phyloP scores from a whole-genome alignment of 1,139 yeast species.

The Scheffersomyces illinoinensis region DNA sequence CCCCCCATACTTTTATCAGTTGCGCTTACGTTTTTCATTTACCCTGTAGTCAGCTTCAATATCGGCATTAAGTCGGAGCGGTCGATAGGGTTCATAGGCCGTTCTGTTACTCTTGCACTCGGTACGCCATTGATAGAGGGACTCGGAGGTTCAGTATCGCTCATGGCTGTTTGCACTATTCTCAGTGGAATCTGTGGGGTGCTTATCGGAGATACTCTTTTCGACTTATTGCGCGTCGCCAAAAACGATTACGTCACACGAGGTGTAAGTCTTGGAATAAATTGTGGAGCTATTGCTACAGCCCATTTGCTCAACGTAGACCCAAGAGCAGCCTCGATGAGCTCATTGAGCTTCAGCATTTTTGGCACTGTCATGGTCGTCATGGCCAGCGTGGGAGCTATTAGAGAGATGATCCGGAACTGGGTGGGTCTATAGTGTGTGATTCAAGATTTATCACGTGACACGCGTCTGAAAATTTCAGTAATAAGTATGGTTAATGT shows the following conservation, averaged over 20 bases:
- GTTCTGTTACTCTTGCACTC: conserved; percentile 79
- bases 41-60: conserved; percentile 66
- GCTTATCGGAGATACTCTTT: conserved; percentile 55
- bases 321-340: conserved; percentile 80
- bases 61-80: conserved; percentile 62
- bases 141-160: conserved; percentile 65
- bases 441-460: background rate
- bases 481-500: background rate
- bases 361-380: conserved; percentile 76
- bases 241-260: conserved; percentile 71
- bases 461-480: background rate
- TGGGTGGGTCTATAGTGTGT: conserved; percentile 28
- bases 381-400: conserved; percentile 55
- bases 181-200: conserved; percentile 79
- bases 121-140: conserved; percentile 72
- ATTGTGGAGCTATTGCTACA: conserved; percentile 82
- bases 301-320: conserved; percentile 69
- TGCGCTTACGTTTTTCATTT: conserved; percentile 60
- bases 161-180: conserved; percentile 80
- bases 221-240: conserved; percentile 50
- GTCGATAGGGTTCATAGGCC: conserved; percentile 74
- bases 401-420: conserved; percentile 26
- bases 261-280: conserved; percentile 74
- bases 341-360: conserved; percentile 67
- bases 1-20: conserved; percentile 63